A percentile compares a stretch with the other conserved stretches of the same genome.
phyloP scores from a whole-genome alignment of 208 protist species.

The Trypanosoma theileri region DNA sequence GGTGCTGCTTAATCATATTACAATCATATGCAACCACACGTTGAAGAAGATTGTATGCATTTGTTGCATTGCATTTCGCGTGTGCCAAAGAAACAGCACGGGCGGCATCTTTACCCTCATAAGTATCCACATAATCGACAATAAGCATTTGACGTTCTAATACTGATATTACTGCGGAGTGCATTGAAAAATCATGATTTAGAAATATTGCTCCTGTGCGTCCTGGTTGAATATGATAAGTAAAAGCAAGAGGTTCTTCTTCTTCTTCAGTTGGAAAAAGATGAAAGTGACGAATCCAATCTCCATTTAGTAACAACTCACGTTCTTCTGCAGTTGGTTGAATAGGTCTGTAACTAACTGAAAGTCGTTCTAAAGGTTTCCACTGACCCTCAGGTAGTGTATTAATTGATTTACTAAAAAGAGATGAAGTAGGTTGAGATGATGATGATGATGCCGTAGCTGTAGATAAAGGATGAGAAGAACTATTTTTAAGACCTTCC shows the following conservation, averaged over 20 bases:
- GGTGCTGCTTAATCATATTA: constrained; percentile 81
- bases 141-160: constrained; percentile 81
- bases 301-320: constrained; percentile 61
- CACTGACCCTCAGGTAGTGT: constrained; percentile 64
- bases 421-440: neutral
- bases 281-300: constrained; percentile 88
- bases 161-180: constrained; percentile 82
- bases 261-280: constrained; percentile 50
- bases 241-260: constrained; percentile 62
- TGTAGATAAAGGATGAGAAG: neutral
- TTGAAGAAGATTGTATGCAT: constrained; percentile 65
- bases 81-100: constrained; percentile 47
- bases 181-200: constrained; percentile 64
- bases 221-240: constrained; percentile 83
- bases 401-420: constrained; percentile 37
- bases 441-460: too few relatives aligned
- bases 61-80: constrained; percentile 47
- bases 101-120: constrained; percentile 47
- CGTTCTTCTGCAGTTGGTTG: constrained; percentile 83
- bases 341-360: constrained; percentile 27
- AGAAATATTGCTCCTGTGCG: constrained; percentile 84
- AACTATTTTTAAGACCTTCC: neutral
- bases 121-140: constrained; percentile 64
- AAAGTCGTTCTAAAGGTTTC: constrained; percentile 72
- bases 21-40: constrained; percentile 71